A percentile compares a stretch with the other conserved stretches of the same genome.
These are phyloP conservation scores for Ballota nigra DNA, from an alignment of 257 asterid species.

Conservation along the genomic window DNA sequence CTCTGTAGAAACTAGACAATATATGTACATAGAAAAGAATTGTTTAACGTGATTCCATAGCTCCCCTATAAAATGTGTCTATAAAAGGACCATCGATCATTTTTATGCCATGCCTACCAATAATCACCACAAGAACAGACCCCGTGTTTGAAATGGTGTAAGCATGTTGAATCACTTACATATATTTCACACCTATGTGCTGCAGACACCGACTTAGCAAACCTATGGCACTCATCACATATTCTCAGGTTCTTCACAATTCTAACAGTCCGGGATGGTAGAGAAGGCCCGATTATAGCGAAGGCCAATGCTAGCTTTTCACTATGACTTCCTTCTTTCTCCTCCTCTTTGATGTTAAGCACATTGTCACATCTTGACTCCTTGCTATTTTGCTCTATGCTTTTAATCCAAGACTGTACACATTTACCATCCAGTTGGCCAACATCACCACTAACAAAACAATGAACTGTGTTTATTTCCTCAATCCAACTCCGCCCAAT, in stretches of 20 bases:
- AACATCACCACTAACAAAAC: constrained; percentile 44
- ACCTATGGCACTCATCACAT: constrained; percentile 70
- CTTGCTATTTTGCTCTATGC: constrained; percentile 31
- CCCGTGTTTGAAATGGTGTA: constrained; percentile 78
- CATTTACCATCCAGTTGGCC: constrained; percentile 27
- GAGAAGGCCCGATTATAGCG: constrained; percentile 41
- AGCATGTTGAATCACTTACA: constrained; percentile 59
- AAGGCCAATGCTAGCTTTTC: constrained; percentile 71
- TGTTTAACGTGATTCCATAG: background rate
- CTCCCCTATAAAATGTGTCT: background rate
- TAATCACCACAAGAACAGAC: constrained; percentile 79
- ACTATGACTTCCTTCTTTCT: constrained; percentile 60
- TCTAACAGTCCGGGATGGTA: constrained; percentile 35
- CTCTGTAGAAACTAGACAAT: background rate
- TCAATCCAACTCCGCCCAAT: constrained; percentile 58
- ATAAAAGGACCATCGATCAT: background rate
- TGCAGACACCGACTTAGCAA: constrained; percentile 52
- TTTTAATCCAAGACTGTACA: constrained; percentile 45
- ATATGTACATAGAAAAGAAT: background rate
- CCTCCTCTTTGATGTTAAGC: constrained; percentile 58
- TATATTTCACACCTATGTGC: constrained; percentile 49
- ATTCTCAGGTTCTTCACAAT: constrained; percentile 66
- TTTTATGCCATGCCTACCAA: constrained; percentile 44
- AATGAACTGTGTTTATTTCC: constrained; percentile 44
- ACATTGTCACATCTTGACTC: constrained; percentile 26